Percentiles rank a stretch among this genome's conserved stretches.
Conservation (phyloP, 225 moss, liverwort and hornwort genomes). For the Bryum argenteum region DNA sequence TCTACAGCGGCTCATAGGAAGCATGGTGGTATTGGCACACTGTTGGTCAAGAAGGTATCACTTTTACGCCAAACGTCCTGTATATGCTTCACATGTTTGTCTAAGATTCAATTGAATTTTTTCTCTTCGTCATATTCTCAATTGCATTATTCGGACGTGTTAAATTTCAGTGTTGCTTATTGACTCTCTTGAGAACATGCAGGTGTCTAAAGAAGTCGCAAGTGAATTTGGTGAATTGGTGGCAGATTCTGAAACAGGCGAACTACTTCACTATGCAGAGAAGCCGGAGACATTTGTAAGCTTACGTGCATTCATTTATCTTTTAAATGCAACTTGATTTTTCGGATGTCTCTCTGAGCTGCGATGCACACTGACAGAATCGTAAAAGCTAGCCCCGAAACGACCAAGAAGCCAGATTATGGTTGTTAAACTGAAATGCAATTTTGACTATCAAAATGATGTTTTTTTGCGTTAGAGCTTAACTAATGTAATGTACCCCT, state of each 20-base stretch:
- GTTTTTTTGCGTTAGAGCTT: too few relatives aligned
- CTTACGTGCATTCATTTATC: conserved; percentile 15
- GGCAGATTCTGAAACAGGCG: conserved; percentile 74
- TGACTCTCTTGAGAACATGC: conserved; percentile 21
- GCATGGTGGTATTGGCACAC: conserved; percentile 85
- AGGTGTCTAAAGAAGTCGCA: conserved; percentile 92
- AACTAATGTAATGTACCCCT: too few relatives aligned
- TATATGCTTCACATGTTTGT: conserved; percentile 7
- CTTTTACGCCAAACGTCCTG: neutral
- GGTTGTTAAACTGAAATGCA: too few relatives aligned
- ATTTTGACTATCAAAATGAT: too few relatives aligned
- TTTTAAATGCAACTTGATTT: neutral
- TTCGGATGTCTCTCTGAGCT: neutral
- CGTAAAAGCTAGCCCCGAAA: neutral
- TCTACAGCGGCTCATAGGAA: conserved; percentile 82
- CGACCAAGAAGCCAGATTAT: too few relatives aligned
- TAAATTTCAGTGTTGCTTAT: neutral
- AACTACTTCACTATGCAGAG: conserved; percentile 96
- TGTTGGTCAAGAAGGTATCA: conserved; percentile 86
- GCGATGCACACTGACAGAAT: neutral
- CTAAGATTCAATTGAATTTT: conserved; percentile 10
- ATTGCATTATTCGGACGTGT: conserved; percentile 14
- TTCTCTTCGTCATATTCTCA: conserved; percentile 1
- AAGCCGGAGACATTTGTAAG: conserved; percentile 99
- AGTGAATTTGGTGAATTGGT: conserved; percentile 99